Evolutionary conservation across 2,329 filamentous ascomycete genomes (phyloP).

Genomic region (Nakataea oryzae): DNA sequence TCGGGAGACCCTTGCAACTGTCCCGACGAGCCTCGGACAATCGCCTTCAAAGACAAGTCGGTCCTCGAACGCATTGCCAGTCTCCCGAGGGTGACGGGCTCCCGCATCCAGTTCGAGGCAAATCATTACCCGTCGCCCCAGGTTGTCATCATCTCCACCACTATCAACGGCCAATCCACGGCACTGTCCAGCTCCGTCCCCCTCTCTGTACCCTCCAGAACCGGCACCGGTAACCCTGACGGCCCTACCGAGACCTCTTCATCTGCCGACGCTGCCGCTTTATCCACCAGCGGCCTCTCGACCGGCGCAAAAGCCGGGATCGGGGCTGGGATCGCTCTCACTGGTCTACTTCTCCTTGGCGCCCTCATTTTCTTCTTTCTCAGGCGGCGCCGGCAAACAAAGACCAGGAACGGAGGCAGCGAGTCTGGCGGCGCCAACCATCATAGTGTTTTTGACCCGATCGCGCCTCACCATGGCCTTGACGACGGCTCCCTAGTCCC

Average conservation of each 20-base stretch:
- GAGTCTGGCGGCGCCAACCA: neutral
- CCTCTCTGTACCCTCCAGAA: neutral
- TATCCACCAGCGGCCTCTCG: slow-evolving; percentile 8
- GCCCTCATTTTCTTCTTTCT: neutral
- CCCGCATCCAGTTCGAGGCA: slow-evolving; percentile 12
- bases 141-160: slow-evolving; percentile 14
- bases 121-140: slow-evolving; percentile 8
- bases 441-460: neutral
- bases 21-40: slow-evolving; percentile 15
- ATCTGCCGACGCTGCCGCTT: neutral
- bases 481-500: neutral
- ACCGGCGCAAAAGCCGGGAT: slow-evolving; percentile 12
- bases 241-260: neutral
- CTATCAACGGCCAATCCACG: neutral
- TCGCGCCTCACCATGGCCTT: neutral
- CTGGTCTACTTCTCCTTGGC: neutral
- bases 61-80: slow-evolving; percentile 15
- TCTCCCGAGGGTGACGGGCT: slow-evolving; percentile 14
- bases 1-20: slow-evolving; percentile 18
- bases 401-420: neutral
- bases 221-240: neutral
- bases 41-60: slow-evolving; percentile 13
- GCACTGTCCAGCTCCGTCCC: neutral
- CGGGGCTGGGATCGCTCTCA: slow-evolving; percentile 1
- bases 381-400: neutral